Evolutionary conservation across 2,329 filamentous ascomycete genomes (phyloP).

Genomic region (Calonectria naviculata): DNA sequence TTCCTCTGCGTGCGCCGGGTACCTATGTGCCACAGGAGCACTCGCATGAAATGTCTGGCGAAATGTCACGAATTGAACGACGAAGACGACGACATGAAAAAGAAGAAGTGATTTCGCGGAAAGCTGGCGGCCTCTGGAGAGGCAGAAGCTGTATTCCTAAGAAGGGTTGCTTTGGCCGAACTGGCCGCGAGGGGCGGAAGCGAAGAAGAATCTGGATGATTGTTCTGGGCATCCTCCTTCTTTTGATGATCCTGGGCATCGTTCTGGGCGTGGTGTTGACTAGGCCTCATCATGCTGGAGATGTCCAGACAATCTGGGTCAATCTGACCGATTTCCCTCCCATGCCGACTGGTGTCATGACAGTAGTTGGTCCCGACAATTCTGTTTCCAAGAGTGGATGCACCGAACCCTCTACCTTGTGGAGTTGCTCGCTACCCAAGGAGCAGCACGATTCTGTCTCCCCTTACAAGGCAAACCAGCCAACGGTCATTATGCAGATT

Average conservation of each 20-base stretch:
- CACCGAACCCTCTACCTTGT: conserved; percentile 77
- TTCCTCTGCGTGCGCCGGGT: conserved; percentile 58
- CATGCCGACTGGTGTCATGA: conserved; percentile 85
- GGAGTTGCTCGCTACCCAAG: conserved; percentile 88
- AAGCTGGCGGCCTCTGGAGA: conserved; percentile 71
- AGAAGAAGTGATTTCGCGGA: conserved; percentile 70
- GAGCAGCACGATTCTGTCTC: conserved; percentile 74
- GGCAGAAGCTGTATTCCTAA: conserved; percentile 72
- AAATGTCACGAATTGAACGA: conserved; percentile 59
- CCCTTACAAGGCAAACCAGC: conserved; percentile 74
- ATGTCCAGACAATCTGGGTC: conserved; percentile 71
- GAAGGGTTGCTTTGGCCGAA: conserved; percentile 73
- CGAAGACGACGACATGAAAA: conserved; percentile 70
- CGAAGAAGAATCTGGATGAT: conserved; percentile 69
- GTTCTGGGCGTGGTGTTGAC: conserved; percentile 68
- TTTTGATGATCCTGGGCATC: conserved; percentile 67
- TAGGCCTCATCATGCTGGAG: conserved; percentile 35
- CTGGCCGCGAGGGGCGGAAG: conserved; percentile 72
- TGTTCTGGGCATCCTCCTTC: conserved; percentile 61
- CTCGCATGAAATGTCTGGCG: conserved; percentile 52
- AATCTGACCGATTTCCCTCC: conserved; percentile 89
- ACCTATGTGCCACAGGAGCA: conserved; percentile 59
- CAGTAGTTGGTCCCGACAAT: conserved; percentile 79
- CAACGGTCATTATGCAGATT: conserved; percentile 85
- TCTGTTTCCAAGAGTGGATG: conserved; percentile 74